A percentile compares a stretch with the other conserved stretches of the same genome.
phyloP scores from a whole-genome alignment of 345 rosid genomes.

The Brassica incana region DNA sequence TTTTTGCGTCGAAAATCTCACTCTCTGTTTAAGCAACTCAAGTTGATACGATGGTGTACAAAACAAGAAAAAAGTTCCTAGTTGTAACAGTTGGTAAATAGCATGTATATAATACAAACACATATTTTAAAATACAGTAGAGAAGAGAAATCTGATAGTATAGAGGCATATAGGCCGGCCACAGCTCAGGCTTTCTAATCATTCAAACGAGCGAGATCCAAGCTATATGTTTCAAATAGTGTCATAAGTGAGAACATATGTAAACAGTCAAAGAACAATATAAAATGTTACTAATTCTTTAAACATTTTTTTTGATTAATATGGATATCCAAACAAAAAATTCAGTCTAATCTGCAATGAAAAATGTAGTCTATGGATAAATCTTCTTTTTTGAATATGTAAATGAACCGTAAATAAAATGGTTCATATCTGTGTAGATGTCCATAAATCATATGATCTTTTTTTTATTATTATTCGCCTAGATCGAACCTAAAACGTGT shows the following conservation, averaged over 20 bases:
- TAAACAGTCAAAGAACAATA: neutral
- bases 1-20: neutral
- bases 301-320: neutral
- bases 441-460: no score
- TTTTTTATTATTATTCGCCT: no score
- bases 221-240: neutral
- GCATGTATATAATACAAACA: neutral
- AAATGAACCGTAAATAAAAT: no score
- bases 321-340: no score
- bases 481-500: no score
- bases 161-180: neutral
- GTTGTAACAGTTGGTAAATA: neutral
- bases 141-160: neutral
- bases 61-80: neutral
- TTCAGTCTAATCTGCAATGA: no score
- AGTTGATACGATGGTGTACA: neutral
- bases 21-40: neutral
- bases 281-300: neutral
- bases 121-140: neutral
- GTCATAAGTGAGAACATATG: neutral
- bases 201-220: neutral
- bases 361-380: no score
- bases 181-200: neutral
- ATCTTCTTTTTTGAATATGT: no score
- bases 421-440: no score